Conservation (phyloP, 371 early-diverging fungal species). For the Rhizopus sp. region DNA sequence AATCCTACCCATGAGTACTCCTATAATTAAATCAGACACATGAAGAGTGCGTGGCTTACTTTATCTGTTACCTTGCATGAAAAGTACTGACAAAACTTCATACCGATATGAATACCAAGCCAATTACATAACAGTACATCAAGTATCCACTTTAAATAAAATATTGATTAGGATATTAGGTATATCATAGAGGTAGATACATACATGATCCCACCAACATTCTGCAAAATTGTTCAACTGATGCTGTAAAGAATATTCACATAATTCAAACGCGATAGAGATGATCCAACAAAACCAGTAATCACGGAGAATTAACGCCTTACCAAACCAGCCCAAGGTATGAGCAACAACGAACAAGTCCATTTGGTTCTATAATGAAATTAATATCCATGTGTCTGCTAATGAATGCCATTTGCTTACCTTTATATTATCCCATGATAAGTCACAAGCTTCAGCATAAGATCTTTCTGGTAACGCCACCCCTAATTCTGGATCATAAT, state of each 20-base stretch:
- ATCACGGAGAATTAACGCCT: slow-evolving; percentile 91
- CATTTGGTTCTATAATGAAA: slow-evolving; percentile 65
- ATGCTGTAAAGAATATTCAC: slow-evolving; percentile 94
- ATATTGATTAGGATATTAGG: background rate
- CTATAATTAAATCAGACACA: slow-evolving; percentile 21
- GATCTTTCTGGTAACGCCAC: slow-evolving; percentile 84
- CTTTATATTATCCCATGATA: slow-evolving; percentile 75
- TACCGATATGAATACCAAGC: slow-evolving; percentile 91
- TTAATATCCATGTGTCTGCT: background rate
- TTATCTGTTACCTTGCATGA: slow-evolving; percentile 72
- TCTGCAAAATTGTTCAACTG: slow-evolving; percentile 97
- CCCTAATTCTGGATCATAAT: slow-evolving; percentile 83
- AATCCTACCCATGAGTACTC: slow-evolving; percentile 93
- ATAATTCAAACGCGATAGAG: slow-evolving; percentile 90
- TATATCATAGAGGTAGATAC: slow-evolving; percentile 17
- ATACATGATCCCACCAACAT: slow-evolving; percentile 99
- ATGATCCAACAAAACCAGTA: slow-evolving; percentile 96
- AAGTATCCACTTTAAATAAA: slow-evolving; percentile 85
- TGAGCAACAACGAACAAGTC: slow-evolving; percentile 96
- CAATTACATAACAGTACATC: slow-evolving; percentile 95
- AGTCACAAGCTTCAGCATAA: slow-evolving; percentile 88
- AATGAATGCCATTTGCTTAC: slow-evolving; percentile 36
- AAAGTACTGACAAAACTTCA: slow-evolving; percentile 96
- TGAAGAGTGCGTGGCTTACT: background rate
- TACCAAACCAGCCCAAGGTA: slow-evolving; percentile 94